These are phyloP conservation scores for Filosporella fistucella DNA, from an alignment of 495 filamentous ascomycete species.

Conservation along the genomic window DNA sequence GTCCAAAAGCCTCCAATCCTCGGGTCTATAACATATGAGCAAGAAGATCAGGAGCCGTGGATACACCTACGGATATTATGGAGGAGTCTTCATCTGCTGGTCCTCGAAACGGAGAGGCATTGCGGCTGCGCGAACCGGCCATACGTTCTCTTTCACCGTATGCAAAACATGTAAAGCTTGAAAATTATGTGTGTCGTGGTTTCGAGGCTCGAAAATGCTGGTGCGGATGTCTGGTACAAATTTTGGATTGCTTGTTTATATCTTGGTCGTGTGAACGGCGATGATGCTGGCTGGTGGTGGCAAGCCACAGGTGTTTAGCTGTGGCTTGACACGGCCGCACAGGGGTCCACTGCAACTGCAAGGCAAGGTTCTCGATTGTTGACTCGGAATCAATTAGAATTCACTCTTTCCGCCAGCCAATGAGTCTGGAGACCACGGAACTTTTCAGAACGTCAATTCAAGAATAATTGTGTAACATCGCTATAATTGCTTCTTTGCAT, in stretches of 20 bases:
- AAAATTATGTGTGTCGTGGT: not conserved
- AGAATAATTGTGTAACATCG: too few relatives aligned
- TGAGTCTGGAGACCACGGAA: too few relatives aligned
- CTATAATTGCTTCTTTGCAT: too few relatives aligned
- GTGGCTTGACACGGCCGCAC: too few relatives aligned
- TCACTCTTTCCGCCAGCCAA: too few relatives aligned
- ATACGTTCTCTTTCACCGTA: slow-evolving; percentile 34
- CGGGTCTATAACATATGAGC: slow-evolving; percentile 54
- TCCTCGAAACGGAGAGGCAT: slow-evolving; percentile 38
- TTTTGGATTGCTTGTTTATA: slow-evolving; percentile 14
- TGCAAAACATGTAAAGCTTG: slow-evolving; percentile 18
- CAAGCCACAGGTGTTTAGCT: too few relatives aligned
- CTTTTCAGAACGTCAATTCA: too few relatives aligned
- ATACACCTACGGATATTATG: slow-evolving; percentile 42
- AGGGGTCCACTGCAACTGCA: too few relatives aligned
- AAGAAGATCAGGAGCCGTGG: not conserved
- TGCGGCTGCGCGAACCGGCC: slow-evolving; percentile 46
- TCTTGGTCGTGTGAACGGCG: slow-evolving; percentile 21
- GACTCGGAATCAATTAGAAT: too few relatives aligned
- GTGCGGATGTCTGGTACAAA: not conserved
- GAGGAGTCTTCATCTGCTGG: slow-evolving; percentile 37
- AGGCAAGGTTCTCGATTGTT: too few relatives aligned
- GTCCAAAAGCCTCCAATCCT: slow-evolving; percentile 86
- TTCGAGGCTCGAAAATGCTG: slow-evolving; percentile 1
- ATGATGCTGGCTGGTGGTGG: slow-evolving; percentile 14